Base-by-base conservation (phyloP, 768 basidiomycete genomes). In the Suillus decipiens region DNA sequence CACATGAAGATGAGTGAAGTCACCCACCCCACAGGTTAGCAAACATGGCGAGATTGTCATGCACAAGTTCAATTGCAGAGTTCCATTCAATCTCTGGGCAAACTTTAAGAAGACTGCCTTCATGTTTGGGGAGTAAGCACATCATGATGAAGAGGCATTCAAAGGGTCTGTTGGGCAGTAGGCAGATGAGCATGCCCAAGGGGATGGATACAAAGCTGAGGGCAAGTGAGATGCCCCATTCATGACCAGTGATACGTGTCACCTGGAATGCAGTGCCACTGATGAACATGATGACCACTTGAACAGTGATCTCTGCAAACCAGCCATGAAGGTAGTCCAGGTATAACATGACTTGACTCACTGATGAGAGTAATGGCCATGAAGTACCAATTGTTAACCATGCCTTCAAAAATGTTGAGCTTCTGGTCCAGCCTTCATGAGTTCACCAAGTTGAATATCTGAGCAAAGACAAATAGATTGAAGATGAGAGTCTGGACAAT, bases 401-500 rank as follows among this genome's bases (percentile, higher is more conserved):
- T 83, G 45, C 94, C 93, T 65, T 90, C 88, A 69, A 98, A 94
- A 63, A 99, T 85, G 76, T 99, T 99, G 64, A 95, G 81, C 57
- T 86, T 85, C 63, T 84, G 86, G 70, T 98, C 96, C 53, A 99
- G 80, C 42, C 94, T 82, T 60, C 97, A 83, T 68, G 91, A 93
- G 72, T 98, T 99, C 75, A 98, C 74, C 48, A 93, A 95, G 77
- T 96, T 97, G 84, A 91, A 95, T 68, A 99, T 95, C 75, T 99
- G 97, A 34, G 93, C 92, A 73, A 98, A 98, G 55, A 99, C 96
- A 70, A 98, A 99, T 19, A 89, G 84, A 70, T 99, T 99, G 86
- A 99, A 99, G 37, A 98, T 93, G 19, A 99, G 79, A 0, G 96
- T 95, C 70, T 89, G 87, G 28, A 96, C 81, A 42, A 88, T 74